Evolutionary conservation across 495 filamentous ascomycete species (phyloP), one percentile per base, ranked within the genome.

Genomic region (Neurospora pannonica): DNA sequence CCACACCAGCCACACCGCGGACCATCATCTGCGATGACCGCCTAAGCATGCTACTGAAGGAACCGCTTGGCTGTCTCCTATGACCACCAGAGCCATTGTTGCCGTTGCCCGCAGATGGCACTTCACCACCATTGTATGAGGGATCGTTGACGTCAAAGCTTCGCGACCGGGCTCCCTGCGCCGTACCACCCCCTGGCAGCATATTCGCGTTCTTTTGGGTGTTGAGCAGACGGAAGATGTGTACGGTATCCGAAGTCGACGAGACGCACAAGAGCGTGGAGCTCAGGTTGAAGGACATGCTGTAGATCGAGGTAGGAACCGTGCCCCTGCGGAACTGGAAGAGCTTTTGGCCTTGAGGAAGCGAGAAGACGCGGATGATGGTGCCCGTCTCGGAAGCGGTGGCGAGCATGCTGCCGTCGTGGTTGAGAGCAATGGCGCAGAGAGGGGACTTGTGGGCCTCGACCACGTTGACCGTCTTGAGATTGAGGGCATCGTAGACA

Each of bases 261-360:
- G 95, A 98, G 72, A 98, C 94, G 78, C 94, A 97, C 42, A 99
- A 90, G 3, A 99, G 87, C 8, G 95, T 96, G 5, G 94, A 97
- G 39, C 92, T 94, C 19, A 93, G 88, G 81, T 99, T 99, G 86
- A 98, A 99, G n/a, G 94, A 96, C 96, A 99, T 98, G 89, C 94
- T 97, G 82, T 92, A 97, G 74, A 99, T 98, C 28, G 92, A 90
- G 4, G 94, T 93, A 0, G 96, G 96, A 82, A 97, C 97, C 11
- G 94, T 97, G 36, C 96, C 96, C 75, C 96, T 88, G 72, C 96
- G 90, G 81, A 99, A 99, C 79, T 99, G 95, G 78, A 92, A 97
- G 21, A 99, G 88, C 80, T 97, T 99, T 76, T 94, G 91, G 6
- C 92, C 95, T 73, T 90, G 87, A 5, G 96, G 97, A 5, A 99